phyloP scores from a whole-genome alignment of 495 filamentous ascomycete species.

The Xylaria flabelliformis region DNA sequence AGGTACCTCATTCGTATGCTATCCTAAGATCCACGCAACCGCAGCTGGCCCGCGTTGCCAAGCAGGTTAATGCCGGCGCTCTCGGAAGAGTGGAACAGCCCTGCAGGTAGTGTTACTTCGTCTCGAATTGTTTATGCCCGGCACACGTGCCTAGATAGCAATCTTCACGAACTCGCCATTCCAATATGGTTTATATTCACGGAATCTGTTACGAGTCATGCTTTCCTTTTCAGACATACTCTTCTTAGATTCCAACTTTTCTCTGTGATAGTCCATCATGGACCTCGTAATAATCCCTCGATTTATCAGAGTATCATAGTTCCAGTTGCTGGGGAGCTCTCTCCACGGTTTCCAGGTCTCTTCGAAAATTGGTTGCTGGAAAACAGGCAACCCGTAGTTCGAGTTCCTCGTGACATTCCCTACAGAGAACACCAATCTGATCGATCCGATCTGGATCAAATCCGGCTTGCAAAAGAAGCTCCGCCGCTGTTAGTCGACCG shows the following conservation, averaged over 20 bases:
- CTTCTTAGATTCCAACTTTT: background rate
- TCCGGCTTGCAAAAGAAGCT: background rate
- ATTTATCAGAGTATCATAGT: background rate
- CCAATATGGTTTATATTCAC: background rate
- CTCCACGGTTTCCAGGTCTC: background rate
- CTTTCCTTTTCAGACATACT: background rate
- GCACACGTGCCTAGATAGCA: slow-evolving; percentile 4
- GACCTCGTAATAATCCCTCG: background rate
- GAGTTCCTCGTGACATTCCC: background rate
- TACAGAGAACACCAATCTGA: background rate
- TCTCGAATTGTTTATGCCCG: slow-evolving; percentile 8
- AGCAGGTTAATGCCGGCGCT: slow-evolving; percentile 15
- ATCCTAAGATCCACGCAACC: slow-evolving; percentile 12
- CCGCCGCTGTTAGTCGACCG: background rate
- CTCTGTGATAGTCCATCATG: background rate
- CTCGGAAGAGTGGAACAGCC: slow-evolving; percentile 25
- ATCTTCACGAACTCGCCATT: slow-evolving; percentile 3
- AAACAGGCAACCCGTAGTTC: background rate
- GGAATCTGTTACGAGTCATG: background rate
- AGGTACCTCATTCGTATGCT: slow-evolving; percentile 6
- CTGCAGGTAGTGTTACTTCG: slow-evolving; percentile 22
- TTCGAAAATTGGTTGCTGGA: background rate
- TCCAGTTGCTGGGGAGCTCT: background rate
- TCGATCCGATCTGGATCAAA: background rate
- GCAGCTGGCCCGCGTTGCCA: slow-evolving; percentile 11